Evolutionary conservation across 192 early-diverging fungal species (phyloP), one percentile per base, ranked within the genome.

Genomic region (Podila epigama): DNA sequence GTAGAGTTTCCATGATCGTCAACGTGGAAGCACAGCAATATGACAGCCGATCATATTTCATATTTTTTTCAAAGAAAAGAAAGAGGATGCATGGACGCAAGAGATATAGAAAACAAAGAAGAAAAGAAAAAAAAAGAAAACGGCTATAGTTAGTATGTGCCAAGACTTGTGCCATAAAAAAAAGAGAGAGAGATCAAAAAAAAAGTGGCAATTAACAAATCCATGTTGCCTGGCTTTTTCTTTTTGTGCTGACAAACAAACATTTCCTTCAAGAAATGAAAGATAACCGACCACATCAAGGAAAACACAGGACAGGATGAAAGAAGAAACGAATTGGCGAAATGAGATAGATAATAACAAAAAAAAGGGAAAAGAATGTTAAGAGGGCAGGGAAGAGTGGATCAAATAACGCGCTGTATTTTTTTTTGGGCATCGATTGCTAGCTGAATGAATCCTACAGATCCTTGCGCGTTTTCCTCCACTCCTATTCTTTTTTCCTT

Each of bases 81-180:
- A 44, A 5, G 42, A 18, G 5, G 42, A 22, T 25, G 44, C 44
- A 15, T 22, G 41, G 16, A 60, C 16, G 22, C 36, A 35, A 18
- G 36, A 31, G 22, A 8, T 31, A 28, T 2, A 27, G 1, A 53
- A 41, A 35, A 65, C 16, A 6, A 31, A 53, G 22, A 51, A 7
- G 35, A 27, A 33, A 48, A 32, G 40, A n/a, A 12, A 34, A 59
- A 25, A 58, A 65, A 52, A 33, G 33, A 54, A 61, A n/a, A 55
- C 22, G 56, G 69, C 65, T 34, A 65, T 18, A 48, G 44, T 48
- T 22, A 22, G n/a, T 54, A 16, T 39, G 20, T 16, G 25, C 16
- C 1, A 31, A 29, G 44, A 48, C 25, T 39, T 48, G 44, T 48
- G n/a, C 29, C 22, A 28, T 16, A 51, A 51, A 54, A 28, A 54